Conservation (phyloP, 1,284 basidiomycete species). For the Leccinum cinnamomeum region DNA sequence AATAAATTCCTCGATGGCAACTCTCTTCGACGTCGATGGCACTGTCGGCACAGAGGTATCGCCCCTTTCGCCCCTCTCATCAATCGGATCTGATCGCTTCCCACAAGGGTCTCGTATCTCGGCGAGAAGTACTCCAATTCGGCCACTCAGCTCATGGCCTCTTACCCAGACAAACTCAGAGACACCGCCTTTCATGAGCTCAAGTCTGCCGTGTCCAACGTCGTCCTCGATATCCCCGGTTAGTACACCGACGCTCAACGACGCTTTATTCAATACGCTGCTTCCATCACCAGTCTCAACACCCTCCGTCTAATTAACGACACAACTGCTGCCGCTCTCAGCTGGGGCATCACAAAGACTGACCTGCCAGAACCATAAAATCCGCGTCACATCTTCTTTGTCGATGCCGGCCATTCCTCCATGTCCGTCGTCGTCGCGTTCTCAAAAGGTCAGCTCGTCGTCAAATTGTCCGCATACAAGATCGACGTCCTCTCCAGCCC, state of each 20-base stretch:
- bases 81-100: conserved; percentile 16
- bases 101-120: conserved; percentile 55
- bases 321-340: not conserved
- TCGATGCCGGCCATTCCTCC: conserved; percentile 91
- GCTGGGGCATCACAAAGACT: not conserved
- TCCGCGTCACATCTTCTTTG: conserved; percentile 78
- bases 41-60: conserved; percentile 81
- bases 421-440: conserved; percentile 88
- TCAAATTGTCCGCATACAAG: conserved; percentile 60
- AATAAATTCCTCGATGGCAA: conserved; percentile 81
- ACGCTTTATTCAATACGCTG: conserved; percentile 84
- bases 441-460: conserved; percentile 85
- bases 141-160: not conserved
- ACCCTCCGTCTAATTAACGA: not conserved
- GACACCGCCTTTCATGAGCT: not conserved
- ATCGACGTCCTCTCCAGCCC: conserved; percentile 89
- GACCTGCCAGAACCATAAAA: not conserved
- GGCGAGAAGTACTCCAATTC: not conserved
- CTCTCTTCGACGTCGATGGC: conserved; percentile 76
- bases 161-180: not conserved
- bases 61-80: not conserved
- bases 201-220: conserved; percentile 21
- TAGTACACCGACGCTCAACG: conserved; percentile 95
- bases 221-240: conserved; percentile 91
- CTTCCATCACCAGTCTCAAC: conserved; percentile 50